Evolutionary conservation across 2,329 filamentous ascomycete species (phyloP), one percentile per base, ranked within the genome.

Genomic region (Colletotrichum musicola): DNA sequence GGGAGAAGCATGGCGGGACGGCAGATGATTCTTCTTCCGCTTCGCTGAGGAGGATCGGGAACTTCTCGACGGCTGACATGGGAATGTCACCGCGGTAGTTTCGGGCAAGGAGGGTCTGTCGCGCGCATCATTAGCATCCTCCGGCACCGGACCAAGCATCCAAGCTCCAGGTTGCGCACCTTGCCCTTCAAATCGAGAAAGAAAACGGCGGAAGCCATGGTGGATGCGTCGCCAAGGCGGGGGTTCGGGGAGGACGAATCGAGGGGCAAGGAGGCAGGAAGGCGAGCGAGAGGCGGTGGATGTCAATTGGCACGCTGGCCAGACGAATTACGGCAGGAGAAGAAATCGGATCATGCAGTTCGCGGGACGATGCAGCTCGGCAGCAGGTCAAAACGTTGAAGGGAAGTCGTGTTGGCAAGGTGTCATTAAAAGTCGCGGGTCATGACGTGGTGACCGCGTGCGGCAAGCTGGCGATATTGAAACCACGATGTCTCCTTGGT

Each of bases 161-260:
- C 12, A 1, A 40, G 25, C 30, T 59, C 30, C 9, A 4, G 3
- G 13, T 12, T 56, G 72, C 73, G 58, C 75, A 97, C 94, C 92
- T 99, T 99, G 93, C 96, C 96, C 94, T 99, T 99, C 74, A 99
- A 88, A 82, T 99, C 96, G 77, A 99, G 92, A 81, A 99, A 99
- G 89, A 99, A 99, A 77, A 99, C 81, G 73, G 96, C 96, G 70
- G 96, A 99, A 75, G 96, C 96, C 96, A 99, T 99, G 79, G 75
- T 86, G 82, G 76, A 46, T 47, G 55, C 53, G 67, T 64, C 59
- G 65, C 64, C 65, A 63, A 72, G 69, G 73, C 72, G 72, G 73
- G 72, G 74, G 30, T 35, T 35, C 30, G 30, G 30, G 30, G 22
- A 25, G 49, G 38, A 6, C 35, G 59, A 30, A 72, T 73, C 59